Base-by-base conservation (phyloP, 805 yeast species). In the Suhomyces sp. region DNA sequence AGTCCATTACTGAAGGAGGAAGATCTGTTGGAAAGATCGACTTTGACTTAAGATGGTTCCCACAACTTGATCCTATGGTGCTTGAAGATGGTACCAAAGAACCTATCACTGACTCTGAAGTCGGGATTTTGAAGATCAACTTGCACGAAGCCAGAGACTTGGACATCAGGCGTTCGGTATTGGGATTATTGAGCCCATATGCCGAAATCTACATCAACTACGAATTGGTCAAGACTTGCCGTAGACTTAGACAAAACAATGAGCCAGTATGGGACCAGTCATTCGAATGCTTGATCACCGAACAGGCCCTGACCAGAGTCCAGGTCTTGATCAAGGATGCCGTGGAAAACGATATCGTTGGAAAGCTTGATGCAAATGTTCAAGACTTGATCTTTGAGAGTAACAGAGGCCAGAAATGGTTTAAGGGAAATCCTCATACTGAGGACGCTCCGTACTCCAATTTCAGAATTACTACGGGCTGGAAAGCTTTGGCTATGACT, bases 191-290 rank as follows among this genome's bases (percentile, higher is more conserved):
- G 59, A 80, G 86, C 64, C 87, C 94, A 27, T 84, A 80, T 66
- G 91, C 91, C 13, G 88, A 86, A 61, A 66, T 88, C 19, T 82
- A 71, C 59, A 66, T 87, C 48, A 82, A 86, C 65, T 79, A 79
- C 40, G 79, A 83, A 56, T 69, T 82, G 50, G 75, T 79, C n/a
- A 79, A 80, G 60, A 71, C 71, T 5, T 81, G 84, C 51, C 82
- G 94, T 73, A 78, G 80, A 31, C 74, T 87, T 64, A 84, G 82
- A 61, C 79, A 82, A 62, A 78, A 84, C 7, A 88, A 87, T 61
- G 90, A 85, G 61, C 96, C 96, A 15, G 72, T 84, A 10, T 88
- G 88, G 84, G 84, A 83, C 54, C 83, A 84, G 60, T 66, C 78
- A 27, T 68, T 83, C 52, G 96, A 88, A 68, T 64, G 81, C 5